Evolutionary conservation across 164 flowering plant genomes (phyloP), one percentile per base, ranked within the genome.

Genomic region (Aristolochia fimbriata): DNA sequence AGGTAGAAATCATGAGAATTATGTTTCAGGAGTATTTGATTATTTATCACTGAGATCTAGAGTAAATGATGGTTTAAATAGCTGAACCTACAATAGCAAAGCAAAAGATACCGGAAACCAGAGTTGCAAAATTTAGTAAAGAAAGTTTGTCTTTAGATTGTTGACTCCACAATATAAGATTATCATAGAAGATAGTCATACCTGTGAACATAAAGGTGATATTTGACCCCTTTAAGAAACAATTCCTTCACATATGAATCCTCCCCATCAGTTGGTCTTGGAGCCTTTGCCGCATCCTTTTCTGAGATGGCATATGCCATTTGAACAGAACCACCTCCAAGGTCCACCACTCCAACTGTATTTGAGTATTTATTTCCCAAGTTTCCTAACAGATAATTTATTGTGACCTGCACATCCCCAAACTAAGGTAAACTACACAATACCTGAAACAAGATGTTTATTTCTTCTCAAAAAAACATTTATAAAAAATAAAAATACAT

Each of bases 241-340:
- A 88, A 80, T 67, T 86, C 75, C 76, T 83, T 89, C 52, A 91
- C 91, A 76, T 86, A 88, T 51, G 84, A 47, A 69, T 86, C 86
- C 80, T 85, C 91, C 60, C 88, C 95, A 67, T 76, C 77, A 59
- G 75, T 58, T 59, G 75, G 13, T 63, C 61, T 76, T 20, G 96
- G 95, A 68, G 97, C 86, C 64, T 73, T 84, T 37, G 72, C 85
- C 67, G 95, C 96, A 74, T 80, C 91, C 17, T 68, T 21, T 63
- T 80, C 83, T 51, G 98, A 85, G 72, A 91, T 86, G 47, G 98
- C 98, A 77, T 91, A 91, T 57, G 98, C 92, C 98, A 91, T 88
- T 76, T 91, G 98, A 37, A 91, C 98, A 68, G 98, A 91, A 54
- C 98, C 98, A 60, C 98, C 98, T 47, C 98, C 98, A 71, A 91